These are phyloP conservation scores for Fomitopsis serialis DNA, from an alignment of 768 basidiomycete species.

Conservation along the genomic window DNA sequence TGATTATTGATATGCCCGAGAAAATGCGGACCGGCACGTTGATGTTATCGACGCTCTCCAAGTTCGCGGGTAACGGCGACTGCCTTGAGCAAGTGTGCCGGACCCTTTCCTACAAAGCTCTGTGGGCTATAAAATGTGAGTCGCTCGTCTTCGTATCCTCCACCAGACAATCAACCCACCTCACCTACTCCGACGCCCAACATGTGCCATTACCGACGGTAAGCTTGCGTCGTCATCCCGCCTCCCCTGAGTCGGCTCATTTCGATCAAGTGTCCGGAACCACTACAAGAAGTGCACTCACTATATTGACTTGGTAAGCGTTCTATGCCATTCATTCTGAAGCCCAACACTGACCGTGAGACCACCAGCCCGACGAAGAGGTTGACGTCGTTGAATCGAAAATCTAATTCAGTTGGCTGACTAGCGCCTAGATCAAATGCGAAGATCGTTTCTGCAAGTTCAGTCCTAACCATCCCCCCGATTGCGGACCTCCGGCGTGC, in stretches of 20 bases:
- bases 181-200: slow-evolving; percentile 6
- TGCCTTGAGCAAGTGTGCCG: slow-evolving; percentile 3
- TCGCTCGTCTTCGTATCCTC: not conserved
- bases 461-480: slow-evolving; percentile 53
- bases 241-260: slow-evolving; percentile 11
- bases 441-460: slow-evolving; percentile 65
- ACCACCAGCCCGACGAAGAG: slow-evolving; percentile 51
- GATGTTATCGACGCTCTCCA: slow-evolving; percentile 24
- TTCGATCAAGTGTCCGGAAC: slow-evolving; percentile 51
- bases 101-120: slow-evolving; percentile 11
- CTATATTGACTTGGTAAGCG: slow-evolving; percentile 44
- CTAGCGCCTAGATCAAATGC: slow-evolving; percentile 51
- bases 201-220: slow-evolving; percentile 79
- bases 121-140: slow-evolving; percentile 20
- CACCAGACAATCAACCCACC: slow-evolving; percentile 14
- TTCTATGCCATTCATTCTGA: slow-evolving; percentile 8
- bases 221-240: slow-evolving; percentile 17
- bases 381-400: slow-evolving; percentile 29
- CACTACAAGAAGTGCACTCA: slow-evolving; percentile 56
- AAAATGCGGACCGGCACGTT: slow-evolving; percentile 20
- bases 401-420: slow-evolving; percentile 17
- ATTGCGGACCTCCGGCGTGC: slow-evolving; percentile 56
- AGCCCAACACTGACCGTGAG: slow-evolving; percentile 11
- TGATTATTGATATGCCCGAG: slow-evolving; percentile 27
- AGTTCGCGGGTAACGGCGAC: not conserved